Conservation (phyloP, 2,329 filamentous ascomycete species). For the Calonectria hongkongensis region DNA sequence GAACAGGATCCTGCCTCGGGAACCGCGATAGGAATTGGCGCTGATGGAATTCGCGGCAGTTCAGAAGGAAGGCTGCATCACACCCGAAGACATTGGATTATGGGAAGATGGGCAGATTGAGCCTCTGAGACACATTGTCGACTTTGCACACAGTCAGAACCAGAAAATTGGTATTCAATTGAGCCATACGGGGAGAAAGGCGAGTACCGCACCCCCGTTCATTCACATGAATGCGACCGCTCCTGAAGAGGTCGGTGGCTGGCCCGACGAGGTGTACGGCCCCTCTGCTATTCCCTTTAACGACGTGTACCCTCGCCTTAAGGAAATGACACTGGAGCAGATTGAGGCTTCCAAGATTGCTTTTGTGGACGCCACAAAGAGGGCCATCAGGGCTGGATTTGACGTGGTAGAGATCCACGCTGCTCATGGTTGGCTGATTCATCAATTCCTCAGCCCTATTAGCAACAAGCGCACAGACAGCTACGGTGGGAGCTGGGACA, state of each 20-base stretch:
- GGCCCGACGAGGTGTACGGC: conserved; percentile 68
- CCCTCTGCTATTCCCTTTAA: conserved; percentile 69
- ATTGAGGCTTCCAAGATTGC: conserved; percentile 78
- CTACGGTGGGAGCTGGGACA: conserved; percentile 82
- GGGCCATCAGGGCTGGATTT: conserved; percentile 79
- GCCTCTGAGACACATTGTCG: conserved; percentile 73
- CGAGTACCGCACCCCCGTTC: conserved; percentile 74
- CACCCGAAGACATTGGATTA: conserved; percentile 19
- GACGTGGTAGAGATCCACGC: conserved; percentile 83
- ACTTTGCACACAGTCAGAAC: conserved; percentile 74
- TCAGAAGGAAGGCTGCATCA: conserved; percentile 28
- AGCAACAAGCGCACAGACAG: conserved; percentile 80
- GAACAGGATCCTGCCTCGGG: conserved; percentile 22
- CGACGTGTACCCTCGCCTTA: conserved; percentile 75
- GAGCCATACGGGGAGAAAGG: conserved; percentile 83
- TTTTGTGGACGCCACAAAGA: conserved; percentile 72
- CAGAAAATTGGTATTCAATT: conserved; percentile 84
- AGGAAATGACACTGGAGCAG: conserved; percentile 78
- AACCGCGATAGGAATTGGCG: conserved; percentile 1
- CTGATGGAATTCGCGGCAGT: conserved; percentile 30
- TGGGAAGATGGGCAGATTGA: conserved; percentile 56
- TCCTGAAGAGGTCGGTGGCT: conserved; percentile 67
- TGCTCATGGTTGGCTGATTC: conserved; percentile 87
- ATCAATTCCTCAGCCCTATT: conserved; percentile 80
- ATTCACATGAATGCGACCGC: conserved; percentile 64